Conservation (phyloP, 129 eudicot genomes). For the Chrysanthemum makinoi region DNA sequence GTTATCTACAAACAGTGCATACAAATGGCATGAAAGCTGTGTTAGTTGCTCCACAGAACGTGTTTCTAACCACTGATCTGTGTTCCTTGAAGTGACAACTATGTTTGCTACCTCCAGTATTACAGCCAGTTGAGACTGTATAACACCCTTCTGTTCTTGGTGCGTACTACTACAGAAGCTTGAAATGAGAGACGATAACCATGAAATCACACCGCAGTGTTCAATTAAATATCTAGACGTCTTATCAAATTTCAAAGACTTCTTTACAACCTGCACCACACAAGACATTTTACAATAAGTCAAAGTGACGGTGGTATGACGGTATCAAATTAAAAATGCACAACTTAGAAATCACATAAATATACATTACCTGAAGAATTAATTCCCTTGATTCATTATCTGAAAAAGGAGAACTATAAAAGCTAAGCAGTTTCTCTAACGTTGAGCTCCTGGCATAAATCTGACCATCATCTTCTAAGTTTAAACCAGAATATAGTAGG, state of each 20-base stretch:
- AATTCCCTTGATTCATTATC: slow-evolving; percentile 68
- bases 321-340: background rate
- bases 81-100: slow-evolving; percentile 43
- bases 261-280: slow-evolving; percentile 70
- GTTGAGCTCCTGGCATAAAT: slow-evolving; percentile 52
- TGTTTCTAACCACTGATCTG: slow-evolving; percentile 72
- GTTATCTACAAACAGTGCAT: slow-evolving; percentile 38
- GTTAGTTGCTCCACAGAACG: slow-evolving; percentile 75
- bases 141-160: slow-evolving; percentile 32
- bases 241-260: slow-evolving; percentile 51
- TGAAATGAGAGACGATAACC: slow-evolving; percentile 70
- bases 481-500: slow-evolving; percentile 60
- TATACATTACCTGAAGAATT: slow-evolving; percentile 65
- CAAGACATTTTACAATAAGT: background rate
- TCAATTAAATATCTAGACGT: slow-evolving; percentile 50
- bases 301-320: background rate
- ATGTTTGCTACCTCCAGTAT: slow-evolving; percentile 55
- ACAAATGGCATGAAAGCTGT: slow-evolving; percentile 61
- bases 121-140: slow-evolving; percentile 33
- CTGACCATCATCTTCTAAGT: slow-evolving; percentile 73
- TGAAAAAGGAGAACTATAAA: slow-evolving; percentile 71
- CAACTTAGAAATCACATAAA: background rate
- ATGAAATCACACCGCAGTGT: slow-evolving; percentile 65
- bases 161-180: slow-evolving; percentile 33
- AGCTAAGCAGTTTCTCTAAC: slow-evolving; percentile 60